Percentiles rank a stretch among this genome's conserved stretches.
Evolutionary conservation across 2,329 filamentous ascomycete genomes (phyloP).

Genomic region (Incumbomyces lentus): DNA sequence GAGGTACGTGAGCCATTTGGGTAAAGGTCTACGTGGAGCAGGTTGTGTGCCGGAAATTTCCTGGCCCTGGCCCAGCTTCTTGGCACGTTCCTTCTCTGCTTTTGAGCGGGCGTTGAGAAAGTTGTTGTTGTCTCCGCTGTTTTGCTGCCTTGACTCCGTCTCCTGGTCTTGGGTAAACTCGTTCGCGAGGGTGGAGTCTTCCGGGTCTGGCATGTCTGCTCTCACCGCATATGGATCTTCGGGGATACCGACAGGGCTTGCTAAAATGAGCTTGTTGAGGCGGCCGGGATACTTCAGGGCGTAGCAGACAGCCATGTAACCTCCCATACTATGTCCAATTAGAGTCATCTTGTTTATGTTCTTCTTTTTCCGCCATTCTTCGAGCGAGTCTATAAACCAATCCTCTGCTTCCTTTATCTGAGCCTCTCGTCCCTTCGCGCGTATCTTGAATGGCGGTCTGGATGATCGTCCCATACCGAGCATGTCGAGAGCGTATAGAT

Average conservation of each 20-base stretch:
- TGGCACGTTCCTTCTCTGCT: conserved; percentile 23
- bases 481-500: conserved; percentile 87
- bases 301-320: conserved; percentile 90
- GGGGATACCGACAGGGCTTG: conserved; percentile 86
- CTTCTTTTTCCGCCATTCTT: conserved; percentile 84
- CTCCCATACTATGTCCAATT: conserved; percentile 83
- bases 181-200: conserved; percentile 60
- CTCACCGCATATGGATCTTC: conserved; percentile 85
- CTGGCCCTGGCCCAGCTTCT: conserved; percentile 1
- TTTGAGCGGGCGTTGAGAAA: conserved; percentile 42
- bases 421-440: conserved; percentile 66
- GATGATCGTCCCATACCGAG: conserved; percentile 87
- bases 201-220: conserved; percentile 67
- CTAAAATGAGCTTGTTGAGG: conserved; percentile 90
- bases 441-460: conserved; percentile 72
- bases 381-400: conserved; percentile 92
- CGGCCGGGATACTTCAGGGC: conserved; percentile 91
- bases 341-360: conserved; percentile 91
- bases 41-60: conserved; percentile 22
- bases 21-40: conserved; percentile 53
- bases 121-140: conserved; percentile 41
- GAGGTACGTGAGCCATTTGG: conserved; percentile 80
- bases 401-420: conserved; percentile 83
- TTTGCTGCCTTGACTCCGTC: conserved; percentile 28
- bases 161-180: conserved; percentile 72